phyloP scores from a whole-genome alignment of 371 early-diverging fungal species.

The Batrachochytrium dendrobatidis region DNA sequence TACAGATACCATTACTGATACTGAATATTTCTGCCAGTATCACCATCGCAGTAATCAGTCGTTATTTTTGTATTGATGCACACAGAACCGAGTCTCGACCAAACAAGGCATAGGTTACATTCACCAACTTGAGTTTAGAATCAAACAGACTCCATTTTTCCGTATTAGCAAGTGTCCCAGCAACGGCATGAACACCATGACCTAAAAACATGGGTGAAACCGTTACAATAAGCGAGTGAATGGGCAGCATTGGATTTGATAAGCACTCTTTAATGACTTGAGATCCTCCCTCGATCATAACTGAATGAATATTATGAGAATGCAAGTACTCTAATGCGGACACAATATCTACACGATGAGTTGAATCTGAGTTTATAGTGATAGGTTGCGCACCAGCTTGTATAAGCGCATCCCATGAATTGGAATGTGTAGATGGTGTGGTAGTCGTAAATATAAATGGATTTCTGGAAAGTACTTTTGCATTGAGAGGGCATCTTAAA shows the following conservation, averaged over 20 bases:
- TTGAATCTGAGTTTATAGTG: neutral
- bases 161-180: no score
- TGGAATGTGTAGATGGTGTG: neutral
- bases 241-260: conserved; percentile 10
- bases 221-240: conserved; percentile 64
- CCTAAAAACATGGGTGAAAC: conserved; percentile 64
- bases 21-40: no score
- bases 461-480: conserved; percentile 38
- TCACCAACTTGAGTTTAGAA: conserved; percentile 9
- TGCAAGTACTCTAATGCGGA: conserved; percentile 12
- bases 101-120: conserved; percentile 21
- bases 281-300: conserved; percentile 95
- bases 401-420: neutral
- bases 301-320: conserved; percentile 14
- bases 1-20: no score
- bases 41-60: no score
- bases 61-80: conserved; percentile 3
- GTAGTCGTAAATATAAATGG: conserved; percentile 16
- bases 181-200: conserved; percentile 47
- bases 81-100: conserved; percentile 27
- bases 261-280: conserved; percentile 66
- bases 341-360: conserved; percentile 30
- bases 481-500: conserved; percentile 48
- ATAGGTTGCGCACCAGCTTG: conserved; percentile 16
- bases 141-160: neutral